Base-by-base conservation (phyloP, 2,329 filamentous ascomycete genomes). In the Aspergillus tanneri region DNA sequence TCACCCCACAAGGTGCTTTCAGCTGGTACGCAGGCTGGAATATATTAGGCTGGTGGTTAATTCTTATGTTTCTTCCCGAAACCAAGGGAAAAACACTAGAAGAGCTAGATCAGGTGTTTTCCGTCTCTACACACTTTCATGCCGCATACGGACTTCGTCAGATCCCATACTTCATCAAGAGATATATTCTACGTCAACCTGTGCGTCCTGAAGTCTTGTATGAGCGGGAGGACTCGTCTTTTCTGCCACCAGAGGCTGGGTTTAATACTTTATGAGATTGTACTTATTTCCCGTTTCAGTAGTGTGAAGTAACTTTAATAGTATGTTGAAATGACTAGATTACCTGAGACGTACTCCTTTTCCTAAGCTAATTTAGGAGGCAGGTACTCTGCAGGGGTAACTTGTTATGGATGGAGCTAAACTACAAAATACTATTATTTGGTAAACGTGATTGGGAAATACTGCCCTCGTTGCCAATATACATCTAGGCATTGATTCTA, bases 21-120 rank as follows among this genome's bases (percentile, higher is more conserved):
- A 73, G 73, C 7, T 82, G 77, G 72, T 72, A 73, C 50, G 71
- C 68, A 2, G 66, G 49, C 0, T 72, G 70, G 69, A 71, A 70
- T 49, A 56, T 73, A 19, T 53, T 71, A 4, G 76, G 70, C 16
- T 79, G 63, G 68, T 24, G 45, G n/a, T 46, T 50, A 16, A 40
- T 36, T 30, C 41, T 46, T n/a, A 42, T 50, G 25, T 37, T 43
- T 19, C 47, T 72, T 62, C 69, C 69, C 0, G 70, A 72, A 49
- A 72, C 70, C 0, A 72, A 72, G 46, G 64, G 63, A 2, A 69
- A 67, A 49, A 74, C 72, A 1, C 65, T 76, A 0, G 73, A 76
- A 44, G 73, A 76, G 52, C 58, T 79, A 37, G 76, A 79, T 53
- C 74, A 80, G 55, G 76, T 82, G 12, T 82, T 82, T 60, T 72